phyloP scores from a whole-genome alignment of 768 basidiomycete species.

The Russula sp. region DNA sequence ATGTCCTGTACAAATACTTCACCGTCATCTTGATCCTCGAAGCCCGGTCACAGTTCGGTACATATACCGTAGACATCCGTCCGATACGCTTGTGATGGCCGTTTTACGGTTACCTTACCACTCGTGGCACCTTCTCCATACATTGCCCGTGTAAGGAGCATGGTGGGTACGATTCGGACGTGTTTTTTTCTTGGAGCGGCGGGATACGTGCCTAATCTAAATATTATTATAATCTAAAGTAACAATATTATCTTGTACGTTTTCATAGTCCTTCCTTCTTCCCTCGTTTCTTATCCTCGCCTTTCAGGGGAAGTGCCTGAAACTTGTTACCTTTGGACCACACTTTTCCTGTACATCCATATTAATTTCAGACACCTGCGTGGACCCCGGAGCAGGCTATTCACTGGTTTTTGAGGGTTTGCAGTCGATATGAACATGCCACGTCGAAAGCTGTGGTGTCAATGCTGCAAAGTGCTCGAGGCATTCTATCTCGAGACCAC shows the following conservation, averaged over 20 bases:
- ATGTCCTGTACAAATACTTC: no score
- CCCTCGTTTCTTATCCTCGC: slow-evolving; percentile 30
- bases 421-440: neutral
- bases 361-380: slow-evolving; percentile 19
- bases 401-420: neutral
- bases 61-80: no score
- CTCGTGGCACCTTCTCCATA: no score
- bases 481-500: neutral
- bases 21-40: no score
- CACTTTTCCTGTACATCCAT: slow-evolving; percentile 21
- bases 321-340: neutral
- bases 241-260: slow-evolving; percentile 98
- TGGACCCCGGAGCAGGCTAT: slow-evolving; percentile 1
- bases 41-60: no score
- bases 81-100: no score
- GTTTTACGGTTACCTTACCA: no score
- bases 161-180: no score
- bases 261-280: slow-evolving; percentile 1
- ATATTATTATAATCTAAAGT: slow-evolving; percentile 45
- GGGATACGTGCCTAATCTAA: slow-evolving; percentile 30
- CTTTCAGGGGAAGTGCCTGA: slow-evolving; percentile 72
- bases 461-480: neutral
- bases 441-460: neutral
- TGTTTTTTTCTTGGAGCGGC: no score
- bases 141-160: no score